Base-by-base conservation (phyloP, 2,329 filamentous ascomycete species). In the Fusarium sambucinum region DNA sequence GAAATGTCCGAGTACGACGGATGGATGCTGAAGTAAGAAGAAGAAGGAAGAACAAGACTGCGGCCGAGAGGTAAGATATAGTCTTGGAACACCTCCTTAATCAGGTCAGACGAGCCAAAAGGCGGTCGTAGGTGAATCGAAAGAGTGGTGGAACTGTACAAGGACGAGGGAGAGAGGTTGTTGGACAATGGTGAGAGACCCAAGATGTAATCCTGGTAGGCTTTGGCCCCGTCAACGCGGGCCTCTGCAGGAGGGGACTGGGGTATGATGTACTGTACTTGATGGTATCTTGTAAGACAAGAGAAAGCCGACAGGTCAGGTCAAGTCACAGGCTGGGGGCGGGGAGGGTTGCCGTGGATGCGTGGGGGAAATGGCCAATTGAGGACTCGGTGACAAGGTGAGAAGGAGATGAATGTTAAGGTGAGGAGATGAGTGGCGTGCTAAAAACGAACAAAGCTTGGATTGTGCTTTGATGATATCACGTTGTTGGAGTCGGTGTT, bases 351-450 rank as follows among this genome's bases (percentile, higher is more conserved):
- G 35, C 45, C 44, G 64, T 44, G 63, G 60, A 59, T 47, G 57
- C 52, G 65, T 70, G 72, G 71, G 73, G 73, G 70, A 29, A 62
- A 56, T 16, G 35, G 45, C 59, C 47, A 59, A 52, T 66, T 62
- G 50, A 60, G 56, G 50, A 53, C 30, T 45, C 68, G 65, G 63
- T 66, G 69, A 69, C 69, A 65, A 74, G 72, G 73, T 74, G 59
- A 62, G 46, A 71, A 73, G 66, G 38, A 56, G 65, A 74, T 68
- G 63, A 53, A 63, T 52, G 44, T 30, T 60, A 67, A 73, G 71
- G 69, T 74, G 72, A 74, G 73, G 72, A 74, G 73, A 74, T 33
- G 65, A 54, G 66, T 74, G 73, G 72, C 62, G 72, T 74, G 48
- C 44, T 37, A 42, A 63, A 56, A 58, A 40, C 42, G 54, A 46